Percentiles rank a stretch among this genome's conserved stretches.
Evolutionary conservation across 2,329 filamentous ascomycete species (phyloP).

Genomic region (Colletotrichum sp.): DNA sequence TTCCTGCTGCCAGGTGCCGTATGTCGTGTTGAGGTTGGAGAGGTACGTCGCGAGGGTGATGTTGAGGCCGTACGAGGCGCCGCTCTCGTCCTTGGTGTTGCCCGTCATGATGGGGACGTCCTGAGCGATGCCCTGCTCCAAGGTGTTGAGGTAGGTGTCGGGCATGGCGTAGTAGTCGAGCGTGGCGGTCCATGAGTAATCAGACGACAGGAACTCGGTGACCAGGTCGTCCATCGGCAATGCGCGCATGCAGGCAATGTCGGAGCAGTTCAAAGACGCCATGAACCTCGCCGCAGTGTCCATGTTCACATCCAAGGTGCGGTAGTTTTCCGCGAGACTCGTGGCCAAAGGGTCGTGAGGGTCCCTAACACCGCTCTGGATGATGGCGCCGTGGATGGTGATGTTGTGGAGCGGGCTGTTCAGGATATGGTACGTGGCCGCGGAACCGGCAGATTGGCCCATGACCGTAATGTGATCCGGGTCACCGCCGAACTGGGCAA

Average conservation of each 20-base stretch:
- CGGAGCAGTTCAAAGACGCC: not conserved
- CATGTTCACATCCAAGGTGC: not conserved
- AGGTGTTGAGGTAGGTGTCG: not conserved
- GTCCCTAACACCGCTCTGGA: not conserved
- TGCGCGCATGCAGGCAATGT: not conserved
- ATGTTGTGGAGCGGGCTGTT: not conserved
- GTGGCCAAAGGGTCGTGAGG: not conserved
- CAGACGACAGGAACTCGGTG: not conserved
- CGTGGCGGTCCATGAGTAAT: not conserved
- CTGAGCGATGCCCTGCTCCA: not conserved
- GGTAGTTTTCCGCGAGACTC: not conserved
- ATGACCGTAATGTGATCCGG: not conserved
- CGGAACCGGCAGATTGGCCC: not conserved
- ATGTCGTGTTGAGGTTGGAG: not conserved
- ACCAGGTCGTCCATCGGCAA: not conserved
- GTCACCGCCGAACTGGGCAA: not conserved
- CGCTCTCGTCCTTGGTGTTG: not conserved
- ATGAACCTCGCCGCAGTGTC: not conserved
- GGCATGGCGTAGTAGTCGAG: conserved; percentile 21
- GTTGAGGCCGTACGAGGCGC: not conserved
- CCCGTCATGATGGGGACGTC: conserved; percentile 24
- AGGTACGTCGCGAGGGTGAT: not conserved
- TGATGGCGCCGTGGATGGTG: not conserved
- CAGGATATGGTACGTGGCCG: not conserved
- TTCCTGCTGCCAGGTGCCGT: not conserved